These are phyloP conservation scores for Fonsecaea pedrosoi DNA, from an alignment of 2,329 filamentous ascomycete species.

Conservation along the genomic window DNA sequence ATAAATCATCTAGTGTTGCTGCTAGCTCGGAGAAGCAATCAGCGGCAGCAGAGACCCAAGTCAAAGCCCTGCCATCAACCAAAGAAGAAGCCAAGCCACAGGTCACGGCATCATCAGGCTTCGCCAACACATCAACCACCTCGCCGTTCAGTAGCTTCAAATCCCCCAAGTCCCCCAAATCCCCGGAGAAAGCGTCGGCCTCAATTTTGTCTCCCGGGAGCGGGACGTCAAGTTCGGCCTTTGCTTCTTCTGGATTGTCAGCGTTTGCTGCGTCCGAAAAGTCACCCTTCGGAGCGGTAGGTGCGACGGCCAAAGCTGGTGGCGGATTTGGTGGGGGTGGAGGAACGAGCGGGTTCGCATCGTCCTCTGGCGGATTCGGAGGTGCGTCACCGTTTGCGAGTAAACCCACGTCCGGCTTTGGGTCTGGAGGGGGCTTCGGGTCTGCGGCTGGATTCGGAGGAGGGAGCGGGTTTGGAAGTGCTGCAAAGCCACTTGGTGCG, in stretches of 20 bases:
- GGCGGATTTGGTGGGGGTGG: conserved; percentile 38
- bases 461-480: conserved; percentile 48
- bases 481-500: conserved; percentile 49
- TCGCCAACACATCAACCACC: conserved; percentile 50
- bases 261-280: conserved; percentile 66
- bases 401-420: conserved; percentile 48
- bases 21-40: conserved; percentile 1
- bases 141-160: conserved; percentile 52
- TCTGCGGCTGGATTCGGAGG: conserved; percentile 48
- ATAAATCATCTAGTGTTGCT: conserved; percentile 4
- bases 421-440: conserved; percentile 45
- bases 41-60: background rate
- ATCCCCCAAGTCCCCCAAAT: conserved; percentile 37
- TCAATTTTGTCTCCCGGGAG: conserved; percentile 38
- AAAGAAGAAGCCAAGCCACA: conserved; percentile 17
- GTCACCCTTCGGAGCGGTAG: conserved; percentile 66
- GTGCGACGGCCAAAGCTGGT: conserved; percentile 52
- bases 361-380: conserved; percentile 40
- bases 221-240: conserved; percentile 65
- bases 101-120: conserved; percentile 43
- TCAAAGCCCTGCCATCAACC: background rate
- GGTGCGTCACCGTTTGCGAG: conserved; percentile 43
- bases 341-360: conserved; percentile 43
- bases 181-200: conserved; percentile 40
- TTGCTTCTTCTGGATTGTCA: conserved; percentile 72